phyloP scores from a whole-genome alignment of 2,329 filamentous ascomycete species.

The Fusarium nematophilum region DNA sequence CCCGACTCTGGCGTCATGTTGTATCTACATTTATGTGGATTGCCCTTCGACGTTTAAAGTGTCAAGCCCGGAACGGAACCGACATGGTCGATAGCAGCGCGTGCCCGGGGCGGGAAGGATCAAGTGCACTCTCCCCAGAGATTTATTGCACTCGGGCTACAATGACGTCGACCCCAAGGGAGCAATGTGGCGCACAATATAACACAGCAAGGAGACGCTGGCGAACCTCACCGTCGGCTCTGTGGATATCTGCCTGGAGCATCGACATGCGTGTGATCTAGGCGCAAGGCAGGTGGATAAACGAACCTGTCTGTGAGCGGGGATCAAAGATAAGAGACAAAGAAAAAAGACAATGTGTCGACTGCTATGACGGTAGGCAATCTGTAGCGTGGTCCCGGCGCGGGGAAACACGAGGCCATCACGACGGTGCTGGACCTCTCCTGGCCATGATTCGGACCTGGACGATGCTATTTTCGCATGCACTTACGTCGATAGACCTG shows the following conservation, averaged over 20 bases:
- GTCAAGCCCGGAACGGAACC: neutral
- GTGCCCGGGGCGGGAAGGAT: constrained; percentile 14
- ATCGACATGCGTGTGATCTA: constrained; percentile 13
- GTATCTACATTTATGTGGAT: too few relatives aligned
- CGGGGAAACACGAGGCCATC: constrained; percentile 13
- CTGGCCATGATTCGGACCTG: neutral
- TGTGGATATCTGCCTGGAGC: constrained; percentile 6
- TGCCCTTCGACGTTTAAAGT: neutral
- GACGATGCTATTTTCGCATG: neutral
- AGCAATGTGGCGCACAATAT: neutral
- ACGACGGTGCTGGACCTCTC: constrained; percentile 1
- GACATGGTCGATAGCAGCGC: neutral
- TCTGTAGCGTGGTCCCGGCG: constrained; percentile 6
- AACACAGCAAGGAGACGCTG: constrained; percentile 7
- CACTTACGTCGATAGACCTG: neutral
- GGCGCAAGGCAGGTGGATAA: constrained; percentile 6
- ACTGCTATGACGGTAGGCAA: constrained; percentile 1
- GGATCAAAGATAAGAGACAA: neutral
- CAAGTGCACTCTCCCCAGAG: neutral
- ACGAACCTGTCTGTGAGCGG: neutral
- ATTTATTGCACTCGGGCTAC: constrained; percentile 12
- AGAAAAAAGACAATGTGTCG: neutral
- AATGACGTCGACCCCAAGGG: constrained; percentile 14
- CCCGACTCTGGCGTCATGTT: too few relatives aligned
- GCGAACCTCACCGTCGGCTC: constrained; percentile 4